A percentile compares a stretch with the other conserved stretches of the same genome.
Conservation (phyloP, 306 rosid species). For the Castanospermum australe region DNA sequence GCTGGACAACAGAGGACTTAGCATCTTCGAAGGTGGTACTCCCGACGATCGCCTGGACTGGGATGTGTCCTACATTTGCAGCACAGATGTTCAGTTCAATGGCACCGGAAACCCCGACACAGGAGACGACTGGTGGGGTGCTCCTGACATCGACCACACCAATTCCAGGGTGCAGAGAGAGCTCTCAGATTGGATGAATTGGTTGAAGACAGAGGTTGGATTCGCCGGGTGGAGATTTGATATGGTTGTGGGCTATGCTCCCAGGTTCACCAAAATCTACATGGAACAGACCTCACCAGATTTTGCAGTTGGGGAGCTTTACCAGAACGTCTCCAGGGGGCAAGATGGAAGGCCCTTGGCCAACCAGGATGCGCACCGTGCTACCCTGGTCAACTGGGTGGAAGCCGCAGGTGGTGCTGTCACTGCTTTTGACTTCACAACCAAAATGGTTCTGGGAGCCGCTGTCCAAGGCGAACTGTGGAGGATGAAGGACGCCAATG, state of each 20-base stretch:
- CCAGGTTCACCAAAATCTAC: conserved; percentile 50
- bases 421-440: conserved; percentile 44
- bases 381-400: conserved; percentile 34
- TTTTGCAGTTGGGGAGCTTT: conserved; percentile 72
- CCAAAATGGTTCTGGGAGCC: conserved; percentile 46
- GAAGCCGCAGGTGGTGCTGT: conserved; percentile 40
- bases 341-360: conserved; percentile 34
- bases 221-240: conserved; percentile 70
- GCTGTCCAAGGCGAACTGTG: conserved; percentile 57
- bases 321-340: conserved; percentile 26
- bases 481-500: conserved; percentile 46
- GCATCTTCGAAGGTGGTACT: conserved; percentile 82
- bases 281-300: conserved; percentile 59
- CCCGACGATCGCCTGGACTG: conserved; percentile 59
- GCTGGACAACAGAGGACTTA: conserved; percentile 49
- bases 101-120: conserved; percentile 63
- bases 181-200: conserved; percentile 72
- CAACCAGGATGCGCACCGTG: conserved; percentile 47
- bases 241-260: conserved; percentile 60
- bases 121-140: conserved; percentile 36
- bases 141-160: conserved; percentile 66
- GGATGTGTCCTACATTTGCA: conserved; percentile 61
- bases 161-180: conserved; percentile 57
- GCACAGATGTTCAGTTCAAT: conserved; percentile 40
- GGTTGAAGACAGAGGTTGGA: conserved; percentile 70